Evolutionary conservation across 148 eudicot genomes (phyloP), one percentile per base, ranked within the genome.

Genomic region (Vaccinium myrtillus): DNA sequence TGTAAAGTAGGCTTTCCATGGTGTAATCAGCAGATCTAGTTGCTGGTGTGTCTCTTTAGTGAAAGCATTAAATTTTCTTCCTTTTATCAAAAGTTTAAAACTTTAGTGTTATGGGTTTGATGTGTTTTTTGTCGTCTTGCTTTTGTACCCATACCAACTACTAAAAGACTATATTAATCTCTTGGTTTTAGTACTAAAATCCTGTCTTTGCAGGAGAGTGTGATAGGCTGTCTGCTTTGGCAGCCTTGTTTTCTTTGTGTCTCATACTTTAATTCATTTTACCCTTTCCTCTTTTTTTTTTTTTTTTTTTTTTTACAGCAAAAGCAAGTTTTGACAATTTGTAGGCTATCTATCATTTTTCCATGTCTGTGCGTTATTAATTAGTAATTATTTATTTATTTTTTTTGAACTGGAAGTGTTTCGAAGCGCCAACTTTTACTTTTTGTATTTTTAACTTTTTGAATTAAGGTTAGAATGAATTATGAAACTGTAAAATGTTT

Each of bases 51-150:
- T 67, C 73, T 25, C 73, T n/a, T 67, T 67, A 25, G 36, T 25
- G 15, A 67, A 67, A 25, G 73, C 73, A n/a, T 67, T 10, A 11
- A 25, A 67, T 25, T 10, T 25, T 27, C 36, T 12, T 25, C 32
- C 36, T 67, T 23, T 25, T 25, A 67, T 67, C 36, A 67, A 67
- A 67, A 67, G 73, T 67, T 67, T 14, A 0, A 3, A 67, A 67
- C 73, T 67, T 67, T 4, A 67, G 16, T 25, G 32, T 12, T 67
- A 25, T 67, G 36, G 73, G 73, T 67, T 67, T 25, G 73, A 67
- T 67, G 73, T 67, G 71, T 67, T 67, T 67, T 67, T 67, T 67
- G 73, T 67, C 73, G 73, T 25, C 5, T 67, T 67, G 73, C 73
- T n/a, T 67, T 67, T 67, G 73, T 25, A 25, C 15, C 73, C 73